Evolutionary conservation across 2,329 filamentous ascomycete genomes (phyloP).

Genomic region (Diaporthe nobilis): DNA sequence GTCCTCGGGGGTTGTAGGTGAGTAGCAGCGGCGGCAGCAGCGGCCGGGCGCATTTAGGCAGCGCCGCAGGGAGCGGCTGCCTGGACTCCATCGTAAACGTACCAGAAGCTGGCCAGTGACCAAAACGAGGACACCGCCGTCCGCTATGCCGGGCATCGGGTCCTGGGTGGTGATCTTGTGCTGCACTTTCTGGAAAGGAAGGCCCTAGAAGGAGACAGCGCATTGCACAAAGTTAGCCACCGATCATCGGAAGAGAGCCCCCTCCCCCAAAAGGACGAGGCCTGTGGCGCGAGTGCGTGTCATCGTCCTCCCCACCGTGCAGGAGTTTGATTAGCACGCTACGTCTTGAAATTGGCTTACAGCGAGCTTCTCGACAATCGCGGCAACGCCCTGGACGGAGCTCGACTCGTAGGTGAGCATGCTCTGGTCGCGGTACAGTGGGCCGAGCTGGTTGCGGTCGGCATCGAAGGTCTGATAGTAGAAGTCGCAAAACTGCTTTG

Average conservation of each 20-base stretch:
- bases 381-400: conserved; percentile 66
- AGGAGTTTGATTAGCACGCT: neutral
- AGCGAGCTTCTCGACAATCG: conserved; percentile 75
- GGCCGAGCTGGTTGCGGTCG: conserved; percentile 67
- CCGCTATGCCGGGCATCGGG: conserved; percentile 73
- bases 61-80: neutral
- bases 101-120: conserved; percentile 68
- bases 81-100: conserved; percentile 27
- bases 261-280: neutral
- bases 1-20: neutral
- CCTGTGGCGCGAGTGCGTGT: neutral
- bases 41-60: neutral
- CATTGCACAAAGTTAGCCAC: conserved; percentile 29
- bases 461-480: conserved; percentile 82
- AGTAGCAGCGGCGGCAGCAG: neutral
- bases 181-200: conserved; percentile 77
- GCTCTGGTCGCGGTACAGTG: conserved; percentile 77
- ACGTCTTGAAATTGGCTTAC: conserved; percentile 59
- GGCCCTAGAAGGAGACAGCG: conserved; percentile 57
- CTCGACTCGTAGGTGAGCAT: conserved; percentile 81
- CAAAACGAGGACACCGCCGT: conserved; percentile 75
- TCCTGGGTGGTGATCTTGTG: conserved; percentile 78
- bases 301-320: neutral
- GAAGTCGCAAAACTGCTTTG: conserved; percentile 43
- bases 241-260: conserved; percentile 14